A percentile compares a stretch with the other conserved stretches of the same genome.
Conservation (phyloP, 2,329 filamentous ascomycete genomes). For the Remersonia thermophila region DNA sequence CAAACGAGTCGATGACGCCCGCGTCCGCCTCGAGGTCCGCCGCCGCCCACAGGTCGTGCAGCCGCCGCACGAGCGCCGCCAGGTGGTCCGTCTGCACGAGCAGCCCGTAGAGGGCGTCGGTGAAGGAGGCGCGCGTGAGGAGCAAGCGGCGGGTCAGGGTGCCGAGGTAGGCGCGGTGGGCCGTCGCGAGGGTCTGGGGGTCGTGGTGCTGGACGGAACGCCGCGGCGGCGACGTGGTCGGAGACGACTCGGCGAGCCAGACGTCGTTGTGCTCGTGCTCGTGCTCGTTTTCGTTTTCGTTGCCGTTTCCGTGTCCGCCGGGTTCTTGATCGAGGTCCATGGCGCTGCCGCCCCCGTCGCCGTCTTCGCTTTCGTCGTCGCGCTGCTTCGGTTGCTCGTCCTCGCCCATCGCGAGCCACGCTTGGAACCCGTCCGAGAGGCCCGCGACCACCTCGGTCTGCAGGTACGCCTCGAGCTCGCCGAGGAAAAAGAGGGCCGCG, state of each 20-base stretch:
- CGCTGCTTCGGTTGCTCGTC: slow-evolving; percentile 18
- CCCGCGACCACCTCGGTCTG: slow-evolving; percentile 78
- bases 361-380: too few species aligned
- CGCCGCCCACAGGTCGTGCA: slow-evolving; percentile 64
- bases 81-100: slow-evolving; percentile 71
- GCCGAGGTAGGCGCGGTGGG: slow-evolving; percentile 65
- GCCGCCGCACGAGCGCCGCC: slow-evolving; percentile 60
- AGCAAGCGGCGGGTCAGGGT: slow-evolving; percentile 55
- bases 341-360: too few species aligned
- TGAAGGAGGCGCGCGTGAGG: slow-evolving; percentile 51
- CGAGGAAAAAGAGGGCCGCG: slow-evolving; percentile 77
- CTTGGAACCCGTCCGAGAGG: slow-evolving; percentile 67
- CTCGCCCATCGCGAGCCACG: slow-evolving; percentile 51
- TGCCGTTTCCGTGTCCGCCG: too few species aligned
- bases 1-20: slow-evolving; percentile 64
- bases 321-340: too few species aligned
- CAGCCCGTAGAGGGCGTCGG: slow-evolving; percentile 51
- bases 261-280: slow-evolving; percentile 23
- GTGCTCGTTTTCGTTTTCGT: background rate
- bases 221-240: slow-evolving; percentile 2
- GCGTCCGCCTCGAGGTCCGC: slow-evolving; percentile 73
- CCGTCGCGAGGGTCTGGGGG: slow-evolving; percentile 70
- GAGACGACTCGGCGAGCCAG: slow-evolving; percentile 26
- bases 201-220: slow-evolving; percentile 44
- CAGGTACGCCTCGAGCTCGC: slow-evolving; percentile 76